Percentiles rank a stretch among this genome's conserved stretches.
These are phyloP conservation scores for Colletotrichum sublineola DNA, from an alignment of 2,329 filamentous ascomycete species.

Conservation along the genomic window DNA sequence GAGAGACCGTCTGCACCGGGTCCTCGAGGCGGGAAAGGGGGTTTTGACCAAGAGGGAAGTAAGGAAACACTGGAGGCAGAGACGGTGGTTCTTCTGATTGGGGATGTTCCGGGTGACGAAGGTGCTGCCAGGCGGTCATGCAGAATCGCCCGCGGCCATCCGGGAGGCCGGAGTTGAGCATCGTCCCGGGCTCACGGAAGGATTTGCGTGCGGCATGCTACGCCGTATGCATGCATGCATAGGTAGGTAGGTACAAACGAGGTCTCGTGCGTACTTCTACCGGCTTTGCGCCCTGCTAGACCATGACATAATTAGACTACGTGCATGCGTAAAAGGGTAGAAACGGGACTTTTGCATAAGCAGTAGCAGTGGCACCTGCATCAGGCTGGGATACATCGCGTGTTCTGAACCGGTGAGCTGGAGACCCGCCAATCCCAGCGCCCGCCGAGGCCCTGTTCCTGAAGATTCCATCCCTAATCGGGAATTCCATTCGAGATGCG, in stretches of 20 bases:
- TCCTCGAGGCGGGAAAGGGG: not conserved
- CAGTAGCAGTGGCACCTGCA: not conserved
- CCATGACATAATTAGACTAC: not conserved
- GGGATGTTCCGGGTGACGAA: not conserved
- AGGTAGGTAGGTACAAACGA: too few relatives aligned
- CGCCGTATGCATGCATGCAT: not conserved
- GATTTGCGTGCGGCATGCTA: not conserved
- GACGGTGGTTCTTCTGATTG: not conserved
- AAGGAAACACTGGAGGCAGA: not conserved
- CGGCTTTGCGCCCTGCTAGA: not conserved
- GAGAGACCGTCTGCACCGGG: not conserved
- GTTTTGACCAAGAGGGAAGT: constrained; percentile 11
- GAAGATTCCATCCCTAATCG: not conserved
- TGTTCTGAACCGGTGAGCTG: constrained; percentile 2
- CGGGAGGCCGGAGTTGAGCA: not conserved
- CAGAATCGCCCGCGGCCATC: constrained; percentile 15
- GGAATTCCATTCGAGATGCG: not conserved
- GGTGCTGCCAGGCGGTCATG: constrained; percentile 12
- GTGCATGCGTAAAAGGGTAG: not conserved
- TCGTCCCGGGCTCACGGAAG: constrained; percentile 2
- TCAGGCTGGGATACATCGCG: not conserved
- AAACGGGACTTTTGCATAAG: not conserved
- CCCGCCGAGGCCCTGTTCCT: not conserved
- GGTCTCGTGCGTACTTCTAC: not conserved
- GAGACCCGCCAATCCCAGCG: not conserved